Percentiles rank a stretch among this genome's conserved stretches.
Conservation (phyloP, 768 basidiomycete species). For the Phlegmacium glaucopus region DNA sequence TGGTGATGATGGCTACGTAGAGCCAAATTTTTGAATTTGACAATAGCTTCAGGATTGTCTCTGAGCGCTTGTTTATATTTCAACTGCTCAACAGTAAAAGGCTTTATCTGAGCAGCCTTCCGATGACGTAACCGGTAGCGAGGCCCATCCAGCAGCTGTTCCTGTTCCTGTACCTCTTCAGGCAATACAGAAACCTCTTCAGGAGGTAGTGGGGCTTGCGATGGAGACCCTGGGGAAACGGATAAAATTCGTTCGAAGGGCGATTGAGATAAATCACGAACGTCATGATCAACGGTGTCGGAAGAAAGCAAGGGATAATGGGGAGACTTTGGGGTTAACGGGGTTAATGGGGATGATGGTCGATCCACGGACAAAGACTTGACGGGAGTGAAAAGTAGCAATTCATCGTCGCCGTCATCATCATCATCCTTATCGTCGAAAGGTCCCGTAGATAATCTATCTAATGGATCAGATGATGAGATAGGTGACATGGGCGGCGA, state of each 20-base stretch:
- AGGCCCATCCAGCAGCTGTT: conserved; percentile 5
- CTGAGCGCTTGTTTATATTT: conserved; percentile 51
- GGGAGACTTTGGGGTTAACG: background rate
- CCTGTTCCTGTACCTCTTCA: background rate
- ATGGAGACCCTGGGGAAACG: too few species aligned
- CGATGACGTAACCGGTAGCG: conserved; percentile 59
- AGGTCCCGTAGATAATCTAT: background rate
- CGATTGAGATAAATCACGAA: too few species aligned
- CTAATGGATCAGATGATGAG: background rate
- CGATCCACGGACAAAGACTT: background rate
- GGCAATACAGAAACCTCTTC: background rate
- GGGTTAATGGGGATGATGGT: background rate
- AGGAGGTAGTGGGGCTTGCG: background rate
- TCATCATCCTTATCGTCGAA: background rate
- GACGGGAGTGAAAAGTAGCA: background rate
- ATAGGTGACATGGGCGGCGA: background rate
- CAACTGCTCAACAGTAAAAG: conserved; percentile 55
- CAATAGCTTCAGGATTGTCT: conserved; percentile 63
- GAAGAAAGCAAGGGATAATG: background rate
- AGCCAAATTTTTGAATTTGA: conserved; percentile 42
- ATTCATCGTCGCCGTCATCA: background rate
- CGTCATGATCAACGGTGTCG: background rate
- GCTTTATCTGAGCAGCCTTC: conserved; percentile 52
- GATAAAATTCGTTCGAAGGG: too few species aligned
- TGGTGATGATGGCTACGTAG: conserved; percentile 21